Evolutionary conservation across 192 early-diverging fungal species (phyloP).

Genomic region (Rhizoclosmatium sp.): DNA sequence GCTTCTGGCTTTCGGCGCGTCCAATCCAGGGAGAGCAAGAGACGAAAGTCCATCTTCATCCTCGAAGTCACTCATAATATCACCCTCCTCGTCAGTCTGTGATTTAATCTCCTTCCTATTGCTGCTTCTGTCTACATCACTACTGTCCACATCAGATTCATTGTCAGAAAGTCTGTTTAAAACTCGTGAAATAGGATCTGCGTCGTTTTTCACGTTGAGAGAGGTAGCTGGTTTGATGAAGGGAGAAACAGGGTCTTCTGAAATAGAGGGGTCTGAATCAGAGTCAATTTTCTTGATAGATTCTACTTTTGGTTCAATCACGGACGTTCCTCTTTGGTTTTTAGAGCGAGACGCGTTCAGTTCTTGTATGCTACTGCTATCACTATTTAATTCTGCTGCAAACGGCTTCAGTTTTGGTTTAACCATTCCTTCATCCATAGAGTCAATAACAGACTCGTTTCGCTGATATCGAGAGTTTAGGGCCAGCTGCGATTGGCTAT

Average conservation of each 20-base stretch:
- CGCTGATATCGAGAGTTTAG: background rate
- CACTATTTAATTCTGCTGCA: background rate
- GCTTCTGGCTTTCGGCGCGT: background rate
- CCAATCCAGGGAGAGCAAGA: background rate
- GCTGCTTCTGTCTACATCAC: background rate
- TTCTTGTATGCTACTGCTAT: background rate
- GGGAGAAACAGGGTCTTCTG: background rate
- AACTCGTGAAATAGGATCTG: constrained; percentile 18
- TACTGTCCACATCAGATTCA: background rate
- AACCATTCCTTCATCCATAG: no score
- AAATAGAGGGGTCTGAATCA: background rate
- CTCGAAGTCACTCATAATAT: constrained; percentile 19
- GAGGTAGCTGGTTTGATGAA: background rate
- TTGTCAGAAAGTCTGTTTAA: constrained; percentile 19
- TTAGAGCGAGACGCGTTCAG: background rate
- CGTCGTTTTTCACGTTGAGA: constrained; percentile 2
- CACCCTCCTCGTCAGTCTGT: background rate
- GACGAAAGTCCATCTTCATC: constrained; percentile 22
- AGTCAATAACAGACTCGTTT: background rate
- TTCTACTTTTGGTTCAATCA: constrained; percentile 15
- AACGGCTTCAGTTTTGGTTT: background rate
- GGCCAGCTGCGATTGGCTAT: background rate
- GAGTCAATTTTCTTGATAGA: constrained; percentile 7
- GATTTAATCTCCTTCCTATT: background rate
- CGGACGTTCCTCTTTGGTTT: background rate